Evolutionary conservation across 139 green algal species (phyloP), one percentile per base, ranked within the genome.

Genomic region (Dunaliella sp.): DNA sequence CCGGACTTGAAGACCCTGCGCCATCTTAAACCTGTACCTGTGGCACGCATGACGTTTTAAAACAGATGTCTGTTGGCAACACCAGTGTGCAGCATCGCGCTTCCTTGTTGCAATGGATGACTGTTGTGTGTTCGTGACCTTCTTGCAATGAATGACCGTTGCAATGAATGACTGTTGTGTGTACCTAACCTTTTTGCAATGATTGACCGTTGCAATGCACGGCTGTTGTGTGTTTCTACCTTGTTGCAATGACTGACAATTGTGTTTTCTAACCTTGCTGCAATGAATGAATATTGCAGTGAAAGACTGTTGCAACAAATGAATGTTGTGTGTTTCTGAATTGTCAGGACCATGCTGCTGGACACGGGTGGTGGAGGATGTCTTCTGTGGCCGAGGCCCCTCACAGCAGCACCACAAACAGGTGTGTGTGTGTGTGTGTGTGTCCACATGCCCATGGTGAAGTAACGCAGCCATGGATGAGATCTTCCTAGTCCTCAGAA

Each of bases 291-390:
- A 21, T 3, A 24, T 82, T 3, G 34, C 30, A 48, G 2, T 38
- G 31, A 33, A 21, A 26, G 7, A 7, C 25, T 3, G 48, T 48
- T 82, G 77, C 77, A 7, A 7, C 7, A 57, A 3, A 57, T 30
- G 30, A 3, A 28, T 7, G 77, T 31, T n/a, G n/a, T n/a, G n/a
- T 31, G 31, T 82, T 82, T 32, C 77, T 82, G 32, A 31, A 82
- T 48, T 34, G 30, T 3, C 34, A 38, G 22, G 38, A 77, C 75
- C 75, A 83, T 21, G 38, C 83, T 31, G 84, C 88, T 3, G 90
- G 90, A 22, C 91, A 94, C 38, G 91, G 91, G 73, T 94, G 91
- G 91, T 94, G 91, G 91, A 89, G 91, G 65, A 88, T 94, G 16
- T 65, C 48, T 65, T 7, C 48, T 7, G 48, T 65, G 7, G 48